Base-by-base conservation (phyloP, 768 basidiomycete genomes). In the Naganishia onofrii region DNA sequence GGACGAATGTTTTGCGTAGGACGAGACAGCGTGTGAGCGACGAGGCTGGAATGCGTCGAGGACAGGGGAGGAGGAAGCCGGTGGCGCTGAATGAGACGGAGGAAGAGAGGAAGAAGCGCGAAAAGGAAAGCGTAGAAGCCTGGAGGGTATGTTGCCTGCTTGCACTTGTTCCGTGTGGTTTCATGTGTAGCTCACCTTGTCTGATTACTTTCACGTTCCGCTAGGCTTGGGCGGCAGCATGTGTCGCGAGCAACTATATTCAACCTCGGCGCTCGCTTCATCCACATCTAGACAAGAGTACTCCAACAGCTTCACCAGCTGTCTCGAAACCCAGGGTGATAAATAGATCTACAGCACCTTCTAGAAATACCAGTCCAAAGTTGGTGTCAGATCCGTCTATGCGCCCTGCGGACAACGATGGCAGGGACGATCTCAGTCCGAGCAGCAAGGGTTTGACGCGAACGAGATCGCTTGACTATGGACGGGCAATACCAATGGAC, bases 161-260 rank as follows among this genome's bases (percentile, higher is more conserved):
- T 56, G 29, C 15, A 21, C n/a, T 32, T 68, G 6, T 34, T 51
- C 7, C 2, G 19, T 36, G 15, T 54, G 26, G 31, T 10, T 8
- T 28, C 34, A 21, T 21, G 60, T 38, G 34, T 36, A 8, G 51
- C 53, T 54, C 38, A 46, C n/a, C 36, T 55, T 17, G 5, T 21
- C 7, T 21, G 36, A 5, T 36, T 28, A 5, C 52, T 21, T n/a
- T 51, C n/a, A 2, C n/a, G 48, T 4, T 51, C 15, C 23, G 48
- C 48, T 26, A 69, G 68, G 68, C 58, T 19, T 69, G 68, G 68
- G 68, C 68, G 21, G 68, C 68, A 26, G 68, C 68, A 19, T 69
- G 68, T 36, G 68, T 69, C 17, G 68, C 68, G 4, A 46, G 57
- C 23, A 63, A 63, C 28, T 48, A 57, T 21, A 60, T 69, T 19